Conservation (phyloP, 805 yeast genomes). For the Komagataella pastoris region DNA sequence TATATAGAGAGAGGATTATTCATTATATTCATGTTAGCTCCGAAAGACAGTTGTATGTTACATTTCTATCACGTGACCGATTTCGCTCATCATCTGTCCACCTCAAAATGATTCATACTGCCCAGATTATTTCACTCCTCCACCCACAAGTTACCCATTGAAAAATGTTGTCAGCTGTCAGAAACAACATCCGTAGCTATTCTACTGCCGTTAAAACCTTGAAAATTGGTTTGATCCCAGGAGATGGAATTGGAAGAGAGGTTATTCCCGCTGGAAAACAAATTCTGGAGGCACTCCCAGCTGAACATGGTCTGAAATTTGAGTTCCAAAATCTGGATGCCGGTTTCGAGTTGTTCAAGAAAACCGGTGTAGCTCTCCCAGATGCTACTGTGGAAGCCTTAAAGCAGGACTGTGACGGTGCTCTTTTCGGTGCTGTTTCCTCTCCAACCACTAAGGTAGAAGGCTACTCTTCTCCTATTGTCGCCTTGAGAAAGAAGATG, state of each 20-base stretch:
- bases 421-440: constrained; percentile 93
- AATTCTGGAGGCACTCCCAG: constrained; percentile 69
- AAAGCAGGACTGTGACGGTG: constrained; percentile 84
- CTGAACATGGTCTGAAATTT: constrained; percentile 64
- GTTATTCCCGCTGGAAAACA: constrained; percentile 95
- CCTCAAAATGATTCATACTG: background rate
- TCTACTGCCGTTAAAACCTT: constrained; percentile 29
- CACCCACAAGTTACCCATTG: background rate
- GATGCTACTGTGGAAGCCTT: constrained; percentile 77
- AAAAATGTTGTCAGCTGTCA: constrained; percentile 11
- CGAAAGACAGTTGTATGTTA: background rate
- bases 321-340: constrained; percentile 85
- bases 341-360: constrained; percentile 86
- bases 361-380: constrained; percentile 94
- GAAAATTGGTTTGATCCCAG: constrained; percentile 75
- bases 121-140: background rate
- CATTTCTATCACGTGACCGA: background rate
- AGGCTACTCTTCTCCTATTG: constrained; percentile 97
- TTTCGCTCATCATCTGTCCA: background rate
- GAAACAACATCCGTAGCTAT: constrained; percentile 11
- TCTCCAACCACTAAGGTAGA: constrained; percentile 90
- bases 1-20: background rate
- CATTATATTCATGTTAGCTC: background rate
- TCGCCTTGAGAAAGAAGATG: constrained; percentile 91
- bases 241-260: constrained; percentile 97